phyloP scores from a whole-genome alignment of 495 filamentous ascomycete species.

The Evernia prunastri region DNA sequence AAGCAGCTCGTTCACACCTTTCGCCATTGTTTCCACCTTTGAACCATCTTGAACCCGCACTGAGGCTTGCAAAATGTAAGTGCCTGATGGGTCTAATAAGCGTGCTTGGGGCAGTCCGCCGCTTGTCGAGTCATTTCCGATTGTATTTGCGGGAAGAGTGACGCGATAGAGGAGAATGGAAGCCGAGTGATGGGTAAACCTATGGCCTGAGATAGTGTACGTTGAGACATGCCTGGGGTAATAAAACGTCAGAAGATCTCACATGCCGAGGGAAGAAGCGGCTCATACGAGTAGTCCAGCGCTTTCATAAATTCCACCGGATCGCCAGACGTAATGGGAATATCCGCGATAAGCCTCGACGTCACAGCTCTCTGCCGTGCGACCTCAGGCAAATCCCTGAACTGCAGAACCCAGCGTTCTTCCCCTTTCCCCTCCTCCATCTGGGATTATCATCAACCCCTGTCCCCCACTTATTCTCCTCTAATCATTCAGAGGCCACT shows the following conservation, averaged over 20 bases:
- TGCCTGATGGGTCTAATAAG: conserved; percentile 41
- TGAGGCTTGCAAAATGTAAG: conserved; percentile 46
- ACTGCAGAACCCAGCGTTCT: conserved; percentile 43
- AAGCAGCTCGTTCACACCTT: conserved; percentile 53
- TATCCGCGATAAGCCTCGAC: conserved; percentile 42
- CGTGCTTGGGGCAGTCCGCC: conserved; percentile 36
- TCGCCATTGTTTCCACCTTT: conserved; percentile 49
- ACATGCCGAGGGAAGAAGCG: conserved; percentile 18
- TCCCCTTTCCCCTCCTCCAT: conserved; percentile 1
- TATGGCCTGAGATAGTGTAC: conserved; percentile 44
- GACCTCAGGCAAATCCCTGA: conserved; percentile 48
- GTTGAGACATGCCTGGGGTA: conserved; percentile 41
- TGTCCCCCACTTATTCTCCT: not conserved
- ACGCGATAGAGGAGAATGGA: conserved; percentile 44
- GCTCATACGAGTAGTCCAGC: conserved; percentile 45
- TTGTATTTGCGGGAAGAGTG: conserved; percentile 30
- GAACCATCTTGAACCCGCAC: conserved; percentile 45
- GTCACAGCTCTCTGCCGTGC: conserved; percentile 44
- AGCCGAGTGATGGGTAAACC: conserved; percentile 45
- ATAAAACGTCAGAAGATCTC: conserved; percentile 1
- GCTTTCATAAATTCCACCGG: conserved; percentile 43
- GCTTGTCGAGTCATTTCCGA: conserved; percentile 27
- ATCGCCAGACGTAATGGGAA: conserved; percentile 40
- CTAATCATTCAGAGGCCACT: not conserved
- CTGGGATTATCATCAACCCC: not conserved